Evolutionary conservation across 495 filamentous ascomycete species (phyloP).

Genomic region (Mytilinidion resinicola): DNA sequence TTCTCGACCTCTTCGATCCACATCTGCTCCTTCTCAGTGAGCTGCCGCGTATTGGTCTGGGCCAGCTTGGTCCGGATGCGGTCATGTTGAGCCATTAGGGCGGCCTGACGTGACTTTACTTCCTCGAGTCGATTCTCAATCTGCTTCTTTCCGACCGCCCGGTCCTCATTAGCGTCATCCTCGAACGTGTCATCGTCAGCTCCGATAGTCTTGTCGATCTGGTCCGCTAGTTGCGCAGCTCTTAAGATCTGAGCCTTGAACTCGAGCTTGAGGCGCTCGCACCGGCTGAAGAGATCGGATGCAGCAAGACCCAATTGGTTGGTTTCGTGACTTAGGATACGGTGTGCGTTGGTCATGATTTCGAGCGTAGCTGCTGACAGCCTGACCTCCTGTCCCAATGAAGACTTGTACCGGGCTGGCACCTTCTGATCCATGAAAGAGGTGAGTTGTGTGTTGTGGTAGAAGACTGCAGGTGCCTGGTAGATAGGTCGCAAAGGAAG

Average conservation of each 20-base stretch:
- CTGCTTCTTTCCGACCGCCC: constrained; percentile 43
- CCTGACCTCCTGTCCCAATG: constrained; percentile 64
- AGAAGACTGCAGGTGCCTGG: constrained; percentile 61
- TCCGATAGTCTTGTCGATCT: constrained; percentile 60
- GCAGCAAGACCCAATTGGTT: constrained; percentile 64
- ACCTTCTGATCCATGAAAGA: constrained; percentile 55
- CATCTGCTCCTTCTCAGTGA: constrained; percentile 46
- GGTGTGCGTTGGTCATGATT: constrained; percentile 69
- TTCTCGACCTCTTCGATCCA: constrained; percentile 32
- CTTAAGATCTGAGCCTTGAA: constrained; percentile 64
- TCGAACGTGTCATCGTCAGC: constrained; percentile 40
- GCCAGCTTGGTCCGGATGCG: constrained; percentile 54
- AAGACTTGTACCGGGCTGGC: constrained; percentile 50
- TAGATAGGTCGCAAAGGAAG: constrained; percentile 54
- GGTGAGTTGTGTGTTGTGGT: constrained; percentile 51
- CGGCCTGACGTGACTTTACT: constrained; percentile 52
- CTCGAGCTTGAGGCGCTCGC: constrained; percentile 64
- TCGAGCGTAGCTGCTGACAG: constrained; percentile 70
- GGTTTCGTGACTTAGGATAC: constrained; percentile 67
- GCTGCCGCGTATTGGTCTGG: constrained; percentile 51
- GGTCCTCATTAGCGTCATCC: constrained; percentile 40
- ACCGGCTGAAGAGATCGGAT: constrained; percentile 74
- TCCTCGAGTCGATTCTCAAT: constrained; percentile 55
- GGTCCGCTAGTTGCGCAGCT: constrained; percentile 57
- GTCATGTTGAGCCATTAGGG: constrained; percentile 59